These are phyloP conservation scores for Suhomyces taliae DNA, from an alignment of 1,139 yeast species.

Conservation along the genomic window DNA sequence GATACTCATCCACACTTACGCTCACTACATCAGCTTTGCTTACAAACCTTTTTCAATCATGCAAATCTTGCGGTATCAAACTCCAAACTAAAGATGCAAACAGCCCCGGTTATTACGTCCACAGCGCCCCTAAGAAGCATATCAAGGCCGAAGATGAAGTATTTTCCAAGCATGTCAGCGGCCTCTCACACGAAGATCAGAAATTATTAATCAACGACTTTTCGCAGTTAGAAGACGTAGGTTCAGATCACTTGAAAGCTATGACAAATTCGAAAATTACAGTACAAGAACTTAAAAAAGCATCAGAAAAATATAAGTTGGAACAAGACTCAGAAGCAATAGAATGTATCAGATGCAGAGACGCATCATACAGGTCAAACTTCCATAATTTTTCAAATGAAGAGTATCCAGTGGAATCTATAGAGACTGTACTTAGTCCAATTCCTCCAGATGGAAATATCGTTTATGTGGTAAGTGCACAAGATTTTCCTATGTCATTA, in stretches of 20 bases:
- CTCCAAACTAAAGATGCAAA: slow-evolving; percentile 41
- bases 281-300: slow-evolving; percentile 6
- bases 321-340: slow-evolving; percentile 10
- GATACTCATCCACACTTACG: slow-evolving; percentile 2
- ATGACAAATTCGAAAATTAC: slow-evolving; percentile 6
- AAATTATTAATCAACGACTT: slow-evolving; percentile 23
- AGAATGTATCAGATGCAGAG: slow-evolving; percentile 58
- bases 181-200: slow-evolving; percentile 27
- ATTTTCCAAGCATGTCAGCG: slow-evolving; percentile 19
- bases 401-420: slow-evolving; percentile 38
- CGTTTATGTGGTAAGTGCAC: slow-evolving; percentile 61
- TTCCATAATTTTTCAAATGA: slow-evolving; percentile 16
- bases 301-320: slow-evolving; percentile 1
- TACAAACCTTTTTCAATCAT: slow-evolving; percentile 18
- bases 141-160: slow-evolving; percentile 23
- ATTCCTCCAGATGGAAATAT: slow-evolving; percentile 52
- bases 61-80: slow-evolving; percentile 52
- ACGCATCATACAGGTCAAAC: slow-evolving; percentile 46
- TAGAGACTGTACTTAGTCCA: slow-evolving; percentile 32
- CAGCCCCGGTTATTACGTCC: slow-evolving; percentile 43
- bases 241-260: slow-evolving; percentile 4
- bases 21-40: slow-evolving; percentile 13
- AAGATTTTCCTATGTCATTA: slow-evolving; percentile 69
- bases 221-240: slow-evolving; percentile 2
- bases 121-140: slow-evolving; percentile 12